Base-by-base conservation (phyloP, 2,329 filamentous ascomycete genomes). In the Ophiocordyceps camponoti-saundersi region DNA sequence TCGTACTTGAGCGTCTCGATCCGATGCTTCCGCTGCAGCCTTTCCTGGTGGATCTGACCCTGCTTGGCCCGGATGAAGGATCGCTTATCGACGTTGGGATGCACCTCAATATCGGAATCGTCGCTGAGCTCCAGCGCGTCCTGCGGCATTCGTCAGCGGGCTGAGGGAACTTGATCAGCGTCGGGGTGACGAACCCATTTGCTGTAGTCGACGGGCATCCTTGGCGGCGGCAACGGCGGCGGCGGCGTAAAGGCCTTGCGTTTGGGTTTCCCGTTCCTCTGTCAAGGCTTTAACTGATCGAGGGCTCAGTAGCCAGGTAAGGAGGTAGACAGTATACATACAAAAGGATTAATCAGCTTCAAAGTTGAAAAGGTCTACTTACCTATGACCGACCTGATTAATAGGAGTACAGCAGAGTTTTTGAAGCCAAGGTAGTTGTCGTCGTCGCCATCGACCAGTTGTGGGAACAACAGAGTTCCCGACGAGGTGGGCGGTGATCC, bases 1-100 rank as follows among this genome's bases (percentile, higher is more conserved):
- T 93, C 92, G 65, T 95, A 96, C 66, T 90, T 90, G 55, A 92
- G 74, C 7, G 87, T 92, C 57, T 85, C 81, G 61, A 98, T 96
- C 59, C 94, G 82, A 56, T 85, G 80, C 61, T 84, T 86, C 48
- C 92, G 82, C 58, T 93, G 83, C 54, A 80, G 73, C 47, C 92
- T 82, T 62, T 95, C 83, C 59, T 89, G 80, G 64, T 98, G 92
- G 57, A 98, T 98, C 67, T 98, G 89, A 56, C 81, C 83, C 69
- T 96, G 92, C 68, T 98, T 98, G 53, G 92, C 93, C 53, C 90
- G 86, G 63, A 98, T 98, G 66, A 98, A 98, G 50, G 90, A 96
- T 46, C 83, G 79, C 66, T 98, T 98, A 70, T 98, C 92, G 62
- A 98, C 92, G 62, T 98, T 98, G 50, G 92, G 92, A 65, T 98